Evolutionary conservation across 163 green algal genomes (phyloP), one percentile per base, ranked within the genome.

Genomic region (Chloromonas sp.): DNA sequence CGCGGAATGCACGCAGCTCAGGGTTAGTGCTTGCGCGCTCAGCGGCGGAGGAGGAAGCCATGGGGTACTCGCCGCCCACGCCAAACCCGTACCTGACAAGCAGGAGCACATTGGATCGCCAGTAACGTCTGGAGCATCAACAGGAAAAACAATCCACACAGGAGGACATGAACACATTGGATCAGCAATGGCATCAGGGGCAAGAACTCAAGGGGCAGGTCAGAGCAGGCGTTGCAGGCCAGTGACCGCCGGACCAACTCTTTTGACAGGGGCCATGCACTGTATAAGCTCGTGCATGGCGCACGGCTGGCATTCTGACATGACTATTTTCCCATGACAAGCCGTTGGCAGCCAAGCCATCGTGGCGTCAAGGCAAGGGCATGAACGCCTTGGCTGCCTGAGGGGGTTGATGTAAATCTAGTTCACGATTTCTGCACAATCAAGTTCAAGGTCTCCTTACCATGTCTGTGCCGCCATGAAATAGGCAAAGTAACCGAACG

Each of bases 51-150:
- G 89, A 88, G 59, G 91, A 90, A 5, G 93, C 93, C 58, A 96
- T 88, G 0, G 92, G 94, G 84, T 96, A 97, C 84, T 97, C 94
- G 59, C 93, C 93, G 58, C 93, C 93, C 15, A 94, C 92, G 78
- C 92, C 92, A 84, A 93, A 90, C 58, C 93, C 93, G 86, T 95
- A 96, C 71, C 88, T 94, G 86, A 14, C 36, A 36, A 36, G 36
- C 36, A 36, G 36, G 36, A 36, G 36, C 36, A 36, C 36, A 36
- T 36, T 36, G 36, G 36, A 36, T 36, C 36, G 36, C 36, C 36
- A 36, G 36, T 36, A 36, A 36, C 36, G 36, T 36, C 36, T 36
- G 36, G 36, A 36, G 36, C 36, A 36, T 36, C 36, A 36, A 36
- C 36, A 36, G 36, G 36, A 36, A 36, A 36, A 36, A 36, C 36